Evolutionary conservation across 176 grass and related monocot species (phyloP).

Genomic region (Elaeis guineensis): DNA sequence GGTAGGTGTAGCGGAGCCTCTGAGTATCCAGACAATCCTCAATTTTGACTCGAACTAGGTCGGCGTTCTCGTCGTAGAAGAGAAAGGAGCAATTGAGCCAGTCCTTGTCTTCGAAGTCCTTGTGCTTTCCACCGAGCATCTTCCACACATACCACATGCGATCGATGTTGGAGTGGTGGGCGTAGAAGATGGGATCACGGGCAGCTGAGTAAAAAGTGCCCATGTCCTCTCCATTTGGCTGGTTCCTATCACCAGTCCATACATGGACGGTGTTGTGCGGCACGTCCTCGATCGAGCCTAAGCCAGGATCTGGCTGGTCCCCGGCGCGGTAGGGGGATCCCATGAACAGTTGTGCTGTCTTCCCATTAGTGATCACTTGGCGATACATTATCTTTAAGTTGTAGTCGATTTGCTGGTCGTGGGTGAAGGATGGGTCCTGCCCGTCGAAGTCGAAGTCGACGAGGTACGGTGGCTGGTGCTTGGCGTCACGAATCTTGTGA

Average conservation of each 20-base stretch:
- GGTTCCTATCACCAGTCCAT: conserved; percentile 57
- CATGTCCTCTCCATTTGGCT: conserved; percentile 78
- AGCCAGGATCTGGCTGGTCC: conserved; percentile 35
- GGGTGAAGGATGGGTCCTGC: conserved; percentile 13
- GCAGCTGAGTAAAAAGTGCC: conserved; percentile 51
- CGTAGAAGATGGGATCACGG: conserved; percentile 63
- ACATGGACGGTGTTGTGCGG: conserved; percentile 23
- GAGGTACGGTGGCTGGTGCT: conserved; percentile 38
- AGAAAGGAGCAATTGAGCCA: conserved; percentile 64
- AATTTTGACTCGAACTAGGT: no score
- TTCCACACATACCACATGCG: conserved; percentile 57
- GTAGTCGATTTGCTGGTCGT: conserved; percentile 27
- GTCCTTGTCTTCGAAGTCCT: conserved; percentile 45
- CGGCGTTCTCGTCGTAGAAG: no score
- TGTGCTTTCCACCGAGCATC: conserved; percentile 20
- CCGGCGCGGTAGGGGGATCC: conserved; percentile 52
- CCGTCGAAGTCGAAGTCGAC: conserved; percentile 44
- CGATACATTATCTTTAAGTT: conserved; percentile 89
- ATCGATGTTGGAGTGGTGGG: conserved; percentile 61
- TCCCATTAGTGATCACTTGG: conserved; percentile 43
- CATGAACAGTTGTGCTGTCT: conserved; percentile 45
- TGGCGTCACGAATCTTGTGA: conserved; percentile 23
- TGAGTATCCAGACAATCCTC: no score
- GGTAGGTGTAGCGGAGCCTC: no score
- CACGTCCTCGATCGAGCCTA: conserved; percentile 27